Base-by-base conservation (phyloP, 345 rosid species). In the Brassica rapa region DNA sequence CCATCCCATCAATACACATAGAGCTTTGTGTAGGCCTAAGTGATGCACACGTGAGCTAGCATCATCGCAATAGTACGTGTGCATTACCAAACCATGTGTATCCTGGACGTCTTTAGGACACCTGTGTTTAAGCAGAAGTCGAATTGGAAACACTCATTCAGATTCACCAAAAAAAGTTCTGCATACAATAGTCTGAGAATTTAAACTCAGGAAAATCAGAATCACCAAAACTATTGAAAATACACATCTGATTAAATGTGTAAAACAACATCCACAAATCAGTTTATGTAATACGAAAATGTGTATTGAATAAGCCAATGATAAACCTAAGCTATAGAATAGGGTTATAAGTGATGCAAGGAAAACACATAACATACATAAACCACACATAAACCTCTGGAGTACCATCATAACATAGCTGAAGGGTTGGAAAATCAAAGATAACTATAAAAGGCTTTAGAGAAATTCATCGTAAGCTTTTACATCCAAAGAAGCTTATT, bases 1-100 rank as follows among this genome's bases (percentile, higher is more conserved):
- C 98, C 98, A 96, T 76, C 99, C 96, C 99, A 91, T 90, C 86
- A 96, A 85, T 74, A 87, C 85, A 86, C 99, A 93, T 8, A 93
- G 88, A 77, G 99, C 98, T 86, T 86, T 91, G 89, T 96, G 97
- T 61, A 96, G 87, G 78, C 97, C 99, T 89, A 93, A 83, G 88
- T 96, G 98, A 80, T 86, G 97, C 91, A 90, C 88, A 71, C 61
- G 97, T 76, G 84, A 80, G 70, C 86, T 93, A 77, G 89, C 84
- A 83, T 86, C 88, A 75, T 93, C 98, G 77, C 86, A 86, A 89
- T 79, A 82, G 93, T 93, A 96, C 24, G 97, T 78, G 85, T 96
- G 99, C 96, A 90, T 83, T 80, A 96, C 84, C 84, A 96, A 91
- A 84, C 86, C 83, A 88, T 96, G 99, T 88, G 85, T 89, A 86